Evolutionary conservation across 1,139 yeast genomes (phyloP), one percentile per base, ranked within the genome.

Genomic region (Lodderomyces parapsilosis): DNA sequence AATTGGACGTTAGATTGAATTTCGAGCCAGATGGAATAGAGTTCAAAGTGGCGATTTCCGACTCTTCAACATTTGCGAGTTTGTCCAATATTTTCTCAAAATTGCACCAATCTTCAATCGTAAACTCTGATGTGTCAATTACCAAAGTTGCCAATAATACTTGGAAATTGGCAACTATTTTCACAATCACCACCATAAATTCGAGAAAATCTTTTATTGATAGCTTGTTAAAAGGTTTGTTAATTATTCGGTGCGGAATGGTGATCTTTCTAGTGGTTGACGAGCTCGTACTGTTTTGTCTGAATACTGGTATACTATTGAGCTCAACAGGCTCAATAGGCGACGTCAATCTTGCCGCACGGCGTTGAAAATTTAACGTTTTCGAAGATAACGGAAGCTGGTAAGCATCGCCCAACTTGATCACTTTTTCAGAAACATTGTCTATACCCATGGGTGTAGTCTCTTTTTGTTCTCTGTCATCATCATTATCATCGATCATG

Each of bases 241-340:
- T 63, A 24, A 74, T 58, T 6, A 74, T 68, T 44, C 67, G 66
- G 47, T 74, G 78, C 0, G 79, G 78, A 1, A 73, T 65, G 6
- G 73, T 63, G 2, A 71, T 64, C 44, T 65, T 59, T 19, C 49
- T 49, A 17, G 33, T 17, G 6, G 24, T 23, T 4, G 45, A 19
- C 28, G 43, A 23, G 6, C 44, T 28, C 8, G 41, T 20, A 6
- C 43, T 46, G 6, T 47, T 34, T 20, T 46, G 47, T 23, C 43
- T 45, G 18, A 45, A 39, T 2, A 49, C 42, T 4, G 53, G 51
- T n/a, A 49, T 49, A 36, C 48, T 46, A 33, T 42, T 46, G 27
- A 48, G 35, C 28, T 46, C 49, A 23, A 41, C 49, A 6, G 52
- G 52, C 6, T 47, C 53, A 11, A 46, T 44, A 9, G 47, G 43